Evolutionary conservation across 1,284 basidiomycete genomes (phyloP), one percentile per base, ranked within the genome.

Genomic region (Agroathelia rolfsii): DNA sequence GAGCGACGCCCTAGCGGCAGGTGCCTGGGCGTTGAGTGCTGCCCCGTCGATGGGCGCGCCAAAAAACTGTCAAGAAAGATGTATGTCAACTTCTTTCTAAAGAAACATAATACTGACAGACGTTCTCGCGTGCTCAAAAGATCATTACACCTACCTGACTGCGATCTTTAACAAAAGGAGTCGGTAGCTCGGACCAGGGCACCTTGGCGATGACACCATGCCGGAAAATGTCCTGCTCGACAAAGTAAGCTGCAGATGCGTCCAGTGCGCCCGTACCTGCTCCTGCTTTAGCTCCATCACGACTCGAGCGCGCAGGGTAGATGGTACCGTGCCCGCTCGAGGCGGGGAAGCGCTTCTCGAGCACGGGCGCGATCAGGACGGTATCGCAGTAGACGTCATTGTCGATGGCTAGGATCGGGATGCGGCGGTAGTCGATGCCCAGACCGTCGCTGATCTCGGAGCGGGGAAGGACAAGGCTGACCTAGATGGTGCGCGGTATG

Each of bases 381-480:
- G 65, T 67, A 48, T 72, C 70, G 41, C 65, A 66, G 45, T 69
- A 69, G 1, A 72, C 56, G 41, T 73, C 69, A 38, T 66, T 68
- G 4, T 70, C 71, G 31, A 74, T 69, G 11, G 70, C 64, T 2
- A 72, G 55, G n/a, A 74, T 54, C 10, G 70, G 70, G 17, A 74
- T 70, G 16, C 66, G 60, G 11, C 71, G 65, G 47, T 74, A 73
- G 22, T 51, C 49, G 11, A 74, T 50, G 8, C 70, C 71, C 10
- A 74, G 52, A 2, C 61, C 44, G 13, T 64, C 61, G 25, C 64
- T 60, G 32, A 76, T 61, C 44, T 70, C 70, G 6, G 69, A 64
- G 11, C 71, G 69, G 30, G 72, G 71, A n/a, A 69, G 57, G 8
- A 54, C 52, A 34, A 50, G 48, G 2, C 66, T 53, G 9, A 73